A percentile compares a stretch with the other conserved stretches of the same genome.
phyloP scores from a whole-genome alignment of 139 green algal genomes.

The Desmodesmus armatus region DNA sequence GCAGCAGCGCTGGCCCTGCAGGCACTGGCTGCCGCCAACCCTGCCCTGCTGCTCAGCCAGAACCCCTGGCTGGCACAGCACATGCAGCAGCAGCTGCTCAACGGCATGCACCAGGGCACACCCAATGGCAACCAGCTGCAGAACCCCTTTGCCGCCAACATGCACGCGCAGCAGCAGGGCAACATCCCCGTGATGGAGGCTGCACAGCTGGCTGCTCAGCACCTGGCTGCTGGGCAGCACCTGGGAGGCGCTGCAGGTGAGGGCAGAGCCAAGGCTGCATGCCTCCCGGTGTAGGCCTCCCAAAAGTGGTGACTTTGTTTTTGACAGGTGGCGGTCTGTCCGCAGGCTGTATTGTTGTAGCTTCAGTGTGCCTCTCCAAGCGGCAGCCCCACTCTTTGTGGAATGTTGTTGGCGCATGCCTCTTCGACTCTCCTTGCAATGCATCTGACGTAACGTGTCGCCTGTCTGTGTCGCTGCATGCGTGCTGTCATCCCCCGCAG shows the following conservation, averaged over 20 bases:
- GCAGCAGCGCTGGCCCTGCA: constrained; percentile 57
- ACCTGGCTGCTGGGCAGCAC: constrained; percentile 34
- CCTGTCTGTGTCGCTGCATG: no score
- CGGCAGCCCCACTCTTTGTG: no score
- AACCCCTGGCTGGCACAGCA: constrained; percentile 41
- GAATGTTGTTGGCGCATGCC: no score
- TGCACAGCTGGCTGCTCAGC: constrained; percentile 36
- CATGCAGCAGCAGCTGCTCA: constrained; percentile 25
- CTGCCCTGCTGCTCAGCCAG: constrained; percentile 34
- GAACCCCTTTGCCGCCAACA: not conserved
- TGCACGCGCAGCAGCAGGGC: not conserved
- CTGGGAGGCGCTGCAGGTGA: constrained; percentile 27
- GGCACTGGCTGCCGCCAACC: constrained; percentile 42
- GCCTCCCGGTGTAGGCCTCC: no score
- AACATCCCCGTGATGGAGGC: not conserved
- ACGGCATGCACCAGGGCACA: not conserved
- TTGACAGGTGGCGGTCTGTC: no score
- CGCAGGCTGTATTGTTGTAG: no score
- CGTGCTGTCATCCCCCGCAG: not conserved
- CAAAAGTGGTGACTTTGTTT: no score
- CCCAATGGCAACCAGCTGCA: not conserved
- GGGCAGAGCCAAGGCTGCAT: no score
- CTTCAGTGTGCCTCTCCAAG: no score
- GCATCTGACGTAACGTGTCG: no score
- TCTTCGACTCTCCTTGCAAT: no score